Evolutionary conservation across 192 early-diverging fungal genomes (phyloP).

Genomic region (Piromyces finnis): DNA sequence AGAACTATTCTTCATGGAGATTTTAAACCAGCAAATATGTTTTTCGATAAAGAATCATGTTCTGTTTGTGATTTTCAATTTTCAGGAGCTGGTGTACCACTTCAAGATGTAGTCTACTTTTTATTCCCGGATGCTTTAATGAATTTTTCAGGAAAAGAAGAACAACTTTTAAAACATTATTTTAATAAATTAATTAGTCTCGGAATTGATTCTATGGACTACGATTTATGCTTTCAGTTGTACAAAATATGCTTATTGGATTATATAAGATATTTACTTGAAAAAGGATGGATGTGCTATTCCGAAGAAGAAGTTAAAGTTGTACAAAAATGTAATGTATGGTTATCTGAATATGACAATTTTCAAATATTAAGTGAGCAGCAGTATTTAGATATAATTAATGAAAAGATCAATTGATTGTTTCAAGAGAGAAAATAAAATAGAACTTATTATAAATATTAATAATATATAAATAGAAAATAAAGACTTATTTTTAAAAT

Average conservation of each 20-base stretch:
- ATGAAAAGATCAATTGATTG: background rate
- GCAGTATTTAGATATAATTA: background rate
- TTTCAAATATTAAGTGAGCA: background rate
- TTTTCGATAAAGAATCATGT: background rate
- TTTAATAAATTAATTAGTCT: background rate
- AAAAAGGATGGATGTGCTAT: background rate
- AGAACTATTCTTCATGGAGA: background rate
- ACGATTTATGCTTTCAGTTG: background rate
- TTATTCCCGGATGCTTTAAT: background rate
- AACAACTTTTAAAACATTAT: background rate
- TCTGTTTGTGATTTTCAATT: background rate
- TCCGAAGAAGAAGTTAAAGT: background rate
- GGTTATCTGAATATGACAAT: background rate
- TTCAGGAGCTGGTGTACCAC: background rate
- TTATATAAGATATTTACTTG: background rate
- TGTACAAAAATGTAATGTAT: background rate
- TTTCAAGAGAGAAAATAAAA: too few species aligned
- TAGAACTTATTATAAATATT: too few species aligned
- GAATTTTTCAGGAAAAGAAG: background rate
- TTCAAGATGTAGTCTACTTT: background rate
- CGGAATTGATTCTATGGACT: background rate
- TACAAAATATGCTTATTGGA: background rate
- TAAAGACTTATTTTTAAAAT: too few species aligned
- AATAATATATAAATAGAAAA: too few species aligned
- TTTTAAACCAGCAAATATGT: background rate